phyloP scores from a whole-genome alignment of 768 basidiomycete species.

The Leccinum uliginosum region DNA sequence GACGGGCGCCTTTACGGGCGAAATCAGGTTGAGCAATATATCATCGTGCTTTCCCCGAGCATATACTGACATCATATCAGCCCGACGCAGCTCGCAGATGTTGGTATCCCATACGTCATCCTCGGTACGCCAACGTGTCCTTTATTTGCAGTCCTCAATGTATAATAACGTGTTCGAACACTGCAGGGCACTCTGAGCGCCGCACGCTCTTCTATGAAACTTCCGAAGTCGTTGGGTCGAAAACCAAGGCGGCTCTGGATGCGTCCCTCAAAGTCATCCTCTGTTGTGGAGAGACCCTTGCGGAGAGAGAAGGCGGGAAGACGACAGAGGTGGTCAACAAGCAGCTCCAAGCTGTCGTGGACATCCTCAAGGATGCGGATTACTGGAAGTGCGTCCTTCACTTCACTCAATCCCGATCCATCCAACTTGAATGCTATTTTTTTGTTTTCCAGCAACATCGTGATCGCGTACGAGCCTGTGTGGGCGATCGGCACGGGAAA shows the following conservation, averaged over 20 bases:
- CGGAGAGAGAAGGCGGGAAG: conserved; percentile 74
- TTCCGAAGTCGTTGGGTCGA: conserved; percentile 75
- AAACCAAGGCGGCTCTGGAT: conserved; percentile 80
- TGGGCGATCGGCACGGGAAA: conserved; percentile 99
- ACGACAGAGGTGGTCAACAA: conserved; percentile 77
- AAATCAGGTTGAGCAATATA: conserved; percentile 67
- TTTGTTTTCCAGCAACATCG: conserved; percentile 59
- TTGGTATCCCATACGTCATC: conserved; percentile 87
- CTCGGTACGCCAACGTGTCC: conserved; percentile 50
- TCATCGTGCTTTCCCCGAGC: background rate
- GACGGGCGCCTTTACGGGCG: conserved; percentile 92
- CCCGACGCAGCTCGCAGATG: conserved; percentile 79
- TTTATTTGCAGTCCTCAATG: background rate
- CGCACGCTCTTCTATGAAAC: conserved; percentile 89
- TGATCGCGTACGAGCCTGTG: conserved; percentile 95
- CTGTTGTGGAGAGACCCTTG: conserved; percentile 92
- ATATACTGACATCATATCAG: conserved; percentile 35
- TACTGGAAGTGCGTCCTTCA: conserved; percentile 71
- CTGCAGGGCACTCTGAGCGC: conserved; percentile 91
- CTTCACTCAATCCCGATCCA: background rate
- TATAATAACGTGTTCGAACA: background rate
- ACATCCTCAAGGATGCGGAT: conserved; percentile 44
- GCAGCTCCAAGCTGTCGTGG: conserved; percentile 76
- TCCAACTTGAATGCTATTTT: background rate
- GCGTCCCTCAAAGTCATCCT: conserved; percentile 82